Evolutionary conservation across 1,284 basidiomycete species (phyloP).

Genomic region (Ceratobasidium sp.): DNA sequence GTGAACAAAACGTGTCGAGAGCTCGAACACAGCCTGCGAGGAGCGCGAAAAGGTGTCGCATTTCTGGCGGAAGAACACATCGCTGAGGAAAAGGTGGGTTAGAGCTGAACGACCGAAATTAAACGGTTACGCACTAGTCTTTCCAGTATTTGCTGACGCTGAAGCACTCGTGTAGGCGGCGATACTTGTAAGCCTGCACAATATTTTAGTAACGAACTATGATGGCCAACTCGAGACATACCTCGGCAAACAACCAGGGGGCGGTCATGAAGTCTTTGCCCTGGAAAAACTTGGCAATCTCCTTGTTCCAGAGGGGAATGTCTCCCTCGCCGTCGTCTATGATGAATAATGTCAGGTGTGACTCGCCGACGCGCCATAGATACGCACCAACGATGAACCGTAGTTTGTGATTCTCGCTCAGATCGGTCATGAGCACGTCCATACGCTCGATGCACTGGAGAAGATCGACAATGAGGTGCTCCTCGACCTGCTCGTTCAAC

Average conservation of each 20-base stretch:
- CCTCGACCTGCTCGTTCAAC: slow-evolving; percentile 85
- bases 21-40: slow-evolving; percentile 91
- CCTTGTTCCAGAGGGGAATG: slow-evolving; percentile 97
- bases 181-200: slow-evolving; percentile 90
- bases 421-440: slow-evolving; percentile 84
- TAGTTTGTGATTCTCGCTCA: slow-evolving; percentile 83
- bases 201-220: background rate
- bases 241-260: slow-evolving; percentile 94
- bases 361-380: background rate
- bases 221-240: slow-evolving; percentile 6
- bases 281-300: slow-evolving; percentile 93
- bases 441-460: slow-evolving; percentile 89
- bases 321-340: slow-evolving; percentile 92
- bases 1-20: slow-evolving; percentile 92
- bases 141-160: slow-evolving; percentile 93
- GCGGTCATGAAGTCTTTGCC: slow-evolving; percentile 99
- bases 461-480: slow-evolving; percentile 90
- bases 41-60: slow-evolving; percentile 98
- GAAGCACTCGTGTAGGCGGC: slow-evolving; percentile 95
- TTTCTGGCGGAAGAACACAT: slow-evolving; percentile 93
- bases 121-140: slow-evolving; percentile 77
- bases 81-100: slow-evolving; percentile 59
- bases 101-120: background rate
- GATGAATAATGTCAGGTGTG: background rate
- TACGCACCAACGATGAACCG: slow-evolving; percentile 74